Evolutionary conservation across 257 asterid species (phyloP), one percentile per base, ranked within the genome.

Genomic region (Echites panduratus): DNA sequence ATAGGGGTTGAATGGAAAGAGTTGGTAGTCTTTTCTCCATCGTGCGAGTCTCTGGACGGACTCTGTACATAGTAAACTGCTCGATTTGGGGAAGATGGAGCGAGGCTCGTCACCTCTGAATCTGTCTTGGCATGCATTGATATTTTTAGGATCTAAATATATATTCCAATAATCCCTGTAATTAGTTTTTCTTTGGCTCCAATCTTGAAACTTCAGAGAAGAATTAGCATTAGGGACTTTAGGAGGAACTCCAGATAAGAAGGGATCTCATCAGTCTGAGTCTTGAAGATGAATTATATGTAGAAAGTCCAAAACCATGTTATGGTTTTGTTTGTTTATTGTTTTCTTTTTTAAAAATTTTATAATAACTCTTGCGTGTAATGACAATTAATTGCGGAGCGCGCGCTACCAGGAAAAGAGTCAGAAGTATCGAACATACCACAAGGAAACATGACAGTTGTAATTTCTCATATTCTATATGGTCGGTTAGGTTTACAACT

Each of bases 21-120:
- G 50, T 91, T 88, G 1, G 96, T 87, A 5, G 98, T 93, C 85
- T 93, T 93, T 74, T 91, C 98, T 0, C 98, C 97, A 56, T 93
- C 98, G 77, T 93, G 97, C 0, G 99, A 90, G 80, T 94, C 98
- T 71, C 98, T 57, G 11, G 98, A 94, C 29, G 98, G 97, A 54
- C 96, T 88, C 78, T 94, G 98, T 65, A 94, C 99, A 76, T 91
- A 94, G 88, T 94, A 94, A 43, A 82, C 95, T 16, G 87, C 82
- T 74, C 96, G 86, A 50, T 88, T 89, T 17, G 98, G 97, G 8
- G 98, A 89, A 6, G 96, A 89, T 32, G 97, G 79, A 7, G 98
- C 96, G 1, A 87, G 80, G 72, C 98, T 93, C 49, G 98, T 89
- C 62, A 86, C 97, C 75, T 93, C 97, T 40, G 98, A 91, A 78